These are phyloP conservation scores for Lachnellula occidentalis DNA, from an alignment of 2,329 filamentous ascomycete species.

Conservation along the genomic window DNA sequence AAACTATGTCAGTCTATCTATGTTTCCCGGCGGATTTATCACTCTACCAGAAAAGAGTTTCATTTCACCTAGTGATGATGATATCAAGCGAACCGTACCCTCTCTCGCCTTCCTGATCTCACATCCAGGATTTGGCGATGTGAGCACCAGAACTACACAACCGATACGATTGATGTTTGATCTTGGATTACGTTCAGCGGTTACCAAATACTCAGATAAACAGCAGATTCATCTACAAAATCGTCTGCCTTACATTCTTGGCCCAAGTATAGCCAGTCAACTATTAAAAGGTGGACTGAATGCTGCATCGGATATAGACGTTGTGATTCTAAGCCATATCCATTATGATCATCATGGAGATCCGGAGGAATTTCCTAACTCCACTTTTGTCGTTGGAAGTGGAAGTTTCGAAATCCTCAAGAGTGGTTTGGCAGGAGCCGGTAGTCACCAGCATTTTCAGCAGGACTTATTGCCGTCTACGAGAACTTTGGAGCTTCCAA, in stretches of 20 bases:
- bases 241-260: constrained; percentile 40
- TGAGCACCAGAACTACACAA: constrained; percentile 8
- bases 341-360: constrained; percentile 57
- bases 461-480: constrained; percentile 36
- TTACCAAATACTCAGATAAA: constrained; percentile 37
- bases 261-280: constrained; percentile 39
- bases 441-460: constrained; percentile 39
- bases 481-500: constrained; percentile 40
- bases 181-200: constrained; percentile 44
- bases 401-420: constrained; percentile 39
- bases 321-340: constrained; percentile 43
- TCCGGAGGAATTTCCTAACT: constrained; percentile 43
- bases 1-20: constrained; percentile 32
- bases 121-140: constrained; percentile 33
- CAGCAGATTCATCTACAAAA: constrained; percentile 41
- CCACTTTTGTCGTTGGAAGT: constrained; percentile 46
- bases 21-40: constrained; percentile 37
- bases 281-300: constrained; percentile 34
- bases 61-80: constrained; percentile 38
- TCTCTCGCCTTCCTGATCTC: constrained; percentile 48
- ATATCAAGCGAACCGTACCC: constrained; percentile 42
- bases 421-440: constrained; percentile 18
- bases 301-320: constrained; percentile 13
- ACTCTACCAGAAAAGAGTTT: constrained; percentile 44
- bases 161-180: constrained; percentile 42